Conservation (phyloP, 176 grass and related monocot genomes). For the Poa pratensis region DNA sequence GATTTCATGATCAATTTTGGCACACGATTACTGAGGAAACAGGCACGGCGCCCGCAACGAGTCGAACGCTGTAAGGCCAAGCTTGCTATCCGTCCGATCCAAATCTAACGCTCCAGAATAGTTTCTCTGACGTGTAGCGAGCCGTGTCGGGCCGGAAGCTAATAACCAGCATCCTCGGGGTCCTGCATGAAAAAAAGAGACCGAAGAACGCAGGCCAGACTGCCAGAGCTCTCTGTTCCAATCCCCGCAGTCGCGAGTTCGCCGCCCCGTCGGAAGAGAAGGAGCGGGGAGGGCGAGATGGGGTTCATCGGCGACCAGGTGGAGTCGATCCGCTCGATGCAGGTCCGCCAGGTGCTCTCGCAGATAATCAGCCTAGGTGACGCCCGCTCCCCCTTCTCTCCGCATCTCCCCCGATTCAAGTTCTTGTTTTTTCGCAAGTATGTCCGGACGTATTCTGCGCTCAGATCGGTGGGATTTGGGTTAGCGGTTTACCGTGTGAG, state of each 20-base stretch:
- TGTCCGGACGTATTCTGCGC: background rate
- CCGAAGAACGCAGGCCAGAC: conserved; percentile 7
- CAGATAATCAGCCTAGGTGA: conserved; percentile 83
- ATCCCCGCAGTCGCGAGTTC: background rate
- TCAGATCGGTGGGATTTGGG: background rate
- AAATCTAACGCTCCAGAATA: background rate
- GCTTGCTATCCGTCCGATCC: background rate
- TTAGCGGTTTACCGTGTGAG: background rate
- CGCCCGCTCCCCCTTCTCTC: background rate
- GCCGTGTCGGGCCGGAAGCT: background rate
- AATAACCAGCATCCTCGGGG: conserved; percentile 13
- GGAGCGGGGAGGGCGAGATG: conserved; percentile 39
- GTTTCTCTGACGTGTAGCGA: background rate
- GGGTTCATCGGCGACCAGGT: conserved; percentile 62
- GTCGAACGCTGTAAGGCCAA: background rate
- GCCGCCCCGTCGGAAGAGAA: background rate
- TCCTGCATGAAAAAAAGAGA: conserved; percentile 32
- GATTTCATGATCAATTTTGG: too few species aligned
- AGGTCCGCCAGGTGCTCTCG: conserved; percentile 65
- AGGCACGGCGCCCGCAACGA: too few species aligned
- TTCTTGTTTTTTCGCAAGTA: background rate
- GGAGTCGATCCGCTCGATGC: conserved; percentile 69
- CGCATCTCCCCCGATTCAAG: background rate
- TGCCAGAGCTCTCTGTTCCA: background rate
- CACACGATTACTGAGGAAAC: too few species aligned